Evolutionary conservation across 768 basidiomycete genomes (phyloP).

Genomic region (Amanita rubescens): DNA sequence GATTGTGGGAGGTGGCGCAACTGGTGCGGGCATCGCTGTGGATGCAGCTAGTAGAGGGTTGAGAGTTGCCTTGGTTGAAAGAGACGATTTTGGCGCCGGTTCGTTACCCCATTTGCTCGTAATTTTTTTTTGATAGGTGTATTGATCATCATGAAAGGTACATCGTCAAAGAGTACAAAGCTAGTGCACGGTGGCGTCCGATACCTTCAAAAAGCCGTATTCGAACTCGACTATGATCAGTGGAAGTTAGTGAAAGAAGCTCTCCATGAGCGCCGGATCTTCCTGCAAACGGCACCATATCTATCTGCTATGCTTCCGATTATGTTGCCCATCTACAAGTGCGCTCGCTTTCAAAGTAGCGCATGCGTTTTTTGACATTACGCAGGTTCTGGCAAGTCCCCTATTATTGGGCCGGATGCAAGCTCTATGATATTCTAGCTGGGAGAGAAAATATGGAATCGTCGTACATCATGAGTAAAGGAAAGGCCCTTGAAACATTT

Average conservation of each 20-base stretch:
- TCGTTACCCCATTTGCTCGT: constrained; percentile 12
- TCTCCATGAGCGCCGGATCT: constrained; percentile 85
- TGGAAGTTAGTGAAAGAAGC: constrained; percentile 96
- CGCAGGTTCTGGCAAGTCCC: constrained; percentile 91
- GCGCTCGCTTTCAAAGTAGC: constrained; percentile 11
- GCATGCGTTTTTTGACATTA: constrained; percentile 2
- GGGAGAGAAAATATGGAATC: constrained; percentile 96
- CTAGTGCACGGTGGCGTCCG: constrained; percentile 97
- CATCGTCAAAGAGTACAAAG: constrained; percentile 96
- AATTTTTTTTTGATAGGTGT: background rate
- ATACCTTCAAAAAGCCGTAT: constrained; percentile 93
- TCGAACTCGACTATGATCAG: constrained; percentile 94
- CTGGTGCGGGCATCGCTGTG: constrained; percentile 92
- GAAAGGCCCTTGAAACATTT: constrained; percentile 89
- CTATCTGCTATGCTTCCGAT: constrained; percentile 90
- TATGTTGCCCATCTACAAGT: constrained; percentile 96
- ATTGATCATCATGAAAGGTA: constrained; percentile 43
- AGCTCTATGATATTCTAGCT: constrained; percentile 92
- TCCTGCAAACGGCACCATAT: constrained; percentile 94
- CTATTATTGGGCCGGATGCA: constrained; percentile 93
- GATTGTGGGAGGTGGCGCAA: constrained; percentile 91
- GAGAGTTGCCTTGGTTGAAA: constrained; percentile 88
- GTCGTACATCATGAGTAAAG: constrained; percentile 92
- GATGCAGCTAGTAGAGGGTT: constrained; percentile 91
- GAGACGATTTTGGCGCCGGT: constrained; percentile 90